phyloP scores from a whole-genome alignment of 2,329 filamentous ascomycete genomes.

The Aspergillaceae sp. region DNA sequence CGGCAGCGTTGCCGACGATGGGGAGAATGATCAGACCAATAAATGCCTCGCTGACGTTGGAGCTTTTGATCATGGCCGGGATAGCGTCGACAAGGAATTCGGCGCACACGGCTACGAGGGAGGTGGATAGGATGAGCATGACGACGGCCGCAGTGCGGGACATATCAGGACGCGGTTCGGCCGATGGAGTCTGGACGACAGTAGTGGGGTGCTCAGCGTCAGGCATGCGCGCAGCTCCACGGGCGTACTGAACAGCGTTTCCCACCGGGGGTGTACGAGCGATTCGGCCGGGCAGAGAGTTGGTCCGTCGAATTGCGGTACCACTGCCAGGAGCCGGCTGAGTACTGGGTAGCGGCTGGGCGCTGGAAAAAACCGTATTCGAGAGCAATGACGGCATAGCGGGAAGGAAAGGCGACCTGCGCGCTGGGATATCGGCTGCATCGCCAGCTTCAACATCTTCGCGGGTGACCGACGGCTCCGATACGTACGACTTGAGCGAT shows the following conservation, averaged over 20 bases:
- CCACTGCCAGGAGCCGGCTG: conserved; percentile 6
- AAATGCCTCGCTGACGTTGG: conserved; percentile 60
- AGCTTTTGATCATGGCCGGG: conserved; percentile 54
- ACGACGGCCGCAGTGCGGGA: conserved; percentile 50
- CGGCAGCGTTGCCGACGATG: conserved; percentile 75
- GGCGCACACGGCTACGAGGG: conserved; percentile 52
- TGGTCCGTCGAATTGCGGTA: conserved; percentile 21
- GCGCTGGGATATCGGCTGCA: conserved; percentile 13
- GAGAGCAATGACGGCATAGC: conserved; percentile 23
- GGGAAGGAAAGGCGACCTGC: conserved; percentile 22
- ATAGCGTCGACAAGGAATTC: conserved; percentile 72
- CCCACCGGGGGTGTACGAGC: conserved; percentile 20
- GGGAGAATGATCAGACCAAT: conserved; percentile 72
- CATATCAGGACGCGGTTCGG: conserved; percentile 32
- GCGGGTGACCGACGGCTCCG: conserved; percentile 3
- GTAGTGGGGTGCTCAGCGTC: conserved; percentile 6
- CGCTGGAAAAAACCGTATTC: conserved; percentile 27
- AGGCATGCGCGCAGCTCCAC: conserved; percentile 23
- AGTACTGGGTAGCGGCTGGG: conserved; percentile 5
- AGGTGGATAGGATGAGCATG: conserved; percentile 47
- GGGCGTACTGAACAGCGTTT: conserved; percentile 27
- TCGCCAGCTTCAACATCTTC: conserved; percentile 3
- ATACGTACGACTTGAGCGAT: conserved; percentile 9
- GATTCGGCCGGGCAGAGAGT: conserved; percentile 22
- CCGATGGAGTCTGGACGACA: conserved; percentile 4